Conservation (phyloP, 306 rosid genomes). For the Acmispon strigosus region DNA sequence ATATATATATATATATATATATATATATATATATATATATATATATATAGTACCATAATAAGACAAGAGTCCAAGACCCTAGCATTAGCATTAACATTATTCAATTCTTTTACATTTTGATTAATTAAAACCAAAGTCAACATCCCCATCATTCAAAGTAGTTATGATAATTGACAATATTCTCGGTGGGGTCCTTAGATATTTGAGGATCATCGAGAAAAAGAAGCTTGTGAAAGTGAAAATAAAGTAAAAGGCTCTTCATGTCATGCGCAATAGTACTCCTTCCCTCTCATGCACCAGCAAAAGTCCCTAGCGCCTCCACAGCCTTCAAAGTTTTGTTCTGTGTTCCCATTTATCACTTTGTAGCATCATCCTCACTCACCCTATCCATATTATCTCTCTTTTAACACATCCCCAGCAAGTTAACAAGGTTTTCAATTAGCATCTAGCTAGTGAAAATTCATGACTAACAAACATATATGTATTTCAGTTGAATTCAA, state of each 20-base stretch:
- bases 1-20: no score
- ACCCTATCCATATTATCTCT: no score
- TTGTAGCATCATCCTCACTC: no score
- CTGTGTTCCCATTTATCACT: no score
- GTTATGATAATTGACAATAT: slow-evolving; percentile 21
- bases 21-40: no score
- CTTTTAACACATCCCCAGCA: no score
- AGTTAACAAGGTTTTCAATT: no score
- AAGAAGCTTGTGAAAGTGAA: slow-evolving; percentile 28
- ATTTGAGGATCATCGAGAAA: slow-evolving; percentile 18
- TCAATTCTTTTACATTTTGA: not conserved
- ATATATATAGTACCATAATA: not conserved
- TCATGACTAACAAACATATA: no score
- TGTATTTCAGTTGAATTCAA: no score
- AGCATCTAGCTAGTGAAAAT: no score
- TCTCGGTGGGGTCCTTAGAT: slow-evolving; percentile 26
- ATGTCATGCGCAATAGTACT: slow-evolving; percentile 27
- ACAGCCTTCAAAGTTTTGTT: no score
- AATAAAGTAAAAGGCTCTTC: not conserved
- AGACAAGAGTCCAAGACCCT: no score
- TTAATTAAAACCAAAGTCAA: slow-evolving; percentile 23
- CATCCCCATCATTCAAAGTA: slow-evolving; percentile 33
- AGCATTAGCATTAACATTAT: slow-evolving; percentile 1
- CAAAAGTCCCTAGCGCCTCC: not conserved
- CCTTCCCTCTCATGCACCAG: slow-evolving; percentile 18